phyloP scores from a whole-genome alignment of 108 stramenopile genomes.

The Fistulifera solaris region DNA sequence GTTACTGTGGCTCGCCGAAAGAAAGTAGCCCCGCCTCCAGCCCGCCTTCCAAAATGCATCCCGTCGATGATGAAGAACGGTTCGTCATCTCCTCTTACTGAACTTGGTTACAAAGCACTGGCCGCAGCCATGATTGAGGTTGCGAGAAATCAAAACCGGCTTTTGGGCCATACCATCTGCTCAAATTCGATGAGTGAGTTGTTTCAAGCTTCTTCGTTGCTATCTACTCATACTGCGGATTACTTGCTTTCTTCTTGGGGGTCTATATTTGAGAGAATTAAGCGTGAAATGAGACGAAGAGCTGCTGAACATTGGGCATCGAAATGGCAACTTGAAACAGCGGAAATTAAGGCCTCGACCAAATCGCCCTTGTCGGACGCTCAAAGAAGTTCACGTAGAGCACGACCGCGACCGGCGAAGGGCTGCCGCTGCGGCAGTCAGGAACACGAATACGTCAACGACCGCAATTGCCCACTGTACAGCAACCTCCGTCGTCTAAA shows the following conservation, averaged over 20 bases:
- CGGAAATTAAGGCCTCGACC: neutral
- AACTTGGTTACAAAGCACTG: neutral
- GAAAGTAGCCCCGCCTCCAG: neutral
- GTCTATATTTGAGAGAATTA: neutral
- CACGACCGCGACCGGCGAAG: constrained; percentile 36
- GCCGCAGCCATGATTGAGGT: neutral
- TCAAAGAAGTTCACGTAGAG: constrained; percentile 36
- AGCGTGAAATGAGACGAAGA: constrained; percentile 3
- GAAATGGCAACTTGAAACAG: constrained; percentile 1
- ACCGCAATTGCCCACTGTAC: constrained; percentile 57
- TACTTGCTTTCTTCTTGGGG: neutral
- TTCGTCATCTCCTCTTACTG: neutral
- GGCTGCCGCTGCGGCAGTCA: constrained; percentile 59
- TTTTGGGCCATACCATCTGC: neutral
- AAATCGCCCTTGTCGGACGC: constrained; percentile 35
- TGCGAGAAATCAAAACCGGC: neutral
- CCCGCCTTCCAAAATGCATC: neutral
- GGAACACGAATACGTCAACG: constrained; percentile 59
- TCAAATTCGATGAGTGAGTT: neutral
- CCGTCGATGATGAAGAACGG: neutral
- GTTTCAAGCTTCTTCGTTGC: neutral
- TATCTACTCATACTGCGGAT: neutral
- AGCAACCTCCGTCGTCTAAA: constrained; percentile 33
- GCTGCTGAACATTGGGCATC: constrained; percentile 8
- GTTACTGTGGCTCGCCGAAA: constrained; percentile 25